A percentile compares a stretch with the other conserved stretches of the same genome.
These are phyloP conservation scores for Mucor sp. DNA, from an alignment of 371 early-diverging fungal genomes.

Conservation along the genomic window DNA sequence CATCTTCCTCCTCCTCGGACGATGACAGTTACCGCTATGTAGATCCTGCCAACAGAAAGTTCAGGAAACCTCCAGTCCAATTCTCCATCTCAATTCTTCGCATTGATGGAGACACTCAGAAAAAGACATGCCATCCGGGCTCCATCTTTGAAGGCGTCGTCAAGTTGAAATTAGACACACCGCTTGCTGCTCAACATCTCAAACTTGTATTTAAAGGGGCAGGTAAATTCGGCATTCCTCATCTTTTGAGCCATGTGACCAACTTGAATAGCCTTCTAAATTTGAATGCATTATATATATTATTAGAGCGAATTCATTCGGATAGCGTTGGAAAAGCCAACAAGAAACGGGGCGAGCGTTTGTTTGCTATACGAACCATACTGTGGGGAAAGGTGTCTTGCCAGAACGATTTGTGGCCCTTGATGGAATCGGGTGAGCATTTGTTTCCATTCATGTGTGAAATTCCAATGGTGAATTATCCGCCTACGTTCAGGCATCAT, in stretches of 20 bases:
- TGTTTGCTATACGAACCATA: constrained; percentile 36
- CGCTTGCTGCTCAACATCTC: constrained; percentile 38
- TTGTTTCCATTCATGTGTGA: constrained; percentile 40
- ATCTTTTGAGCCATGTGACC: neutral
- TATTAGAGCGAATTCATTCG: constrained; percentile 34
- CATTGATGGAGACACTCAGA: constrained; percentile 14
- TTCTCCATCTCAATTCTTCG: constrained; percentile 14
- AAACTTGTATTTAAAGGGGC: constrained; percentile 37
- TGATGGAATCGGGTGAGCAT: constrained; percentile 36
- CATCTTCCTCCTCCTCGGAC: neutral
- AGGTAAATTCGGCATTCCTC: constrained; percentile 19
- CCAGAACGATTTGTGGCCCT: constrained; percentile 19
- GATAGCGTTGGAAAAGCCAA: constrained; percentile 26
- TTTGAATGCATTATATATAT: neutral
- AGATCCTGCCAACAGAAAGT: constrained; percentile 14
- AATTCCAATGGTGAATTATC: constrained; percentile 45
- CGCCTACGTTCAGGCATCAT: constrained; percentile 30
- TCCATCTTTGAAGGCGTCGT: constrained; percentile 39
- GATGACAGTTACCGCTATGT: constrained; percentile 12
- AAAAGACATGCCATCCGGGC: constrained; percentile 33
- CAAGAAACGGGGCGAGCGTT: constrained; percentile 20
- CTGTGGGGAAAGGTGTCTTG: constrained; percentile 30
- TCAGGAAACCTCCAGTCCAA: constrained; percentile 21
- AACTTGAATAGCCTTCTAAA: neutral
- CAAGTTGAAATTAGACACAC: constrained; percentile 23